Percentiles rank a stretch among this genome's conserved stretches.
Conservation (phyloP, 2,329 filamentous ascomycete genomes). For the Alternaria sp. region DNA sequence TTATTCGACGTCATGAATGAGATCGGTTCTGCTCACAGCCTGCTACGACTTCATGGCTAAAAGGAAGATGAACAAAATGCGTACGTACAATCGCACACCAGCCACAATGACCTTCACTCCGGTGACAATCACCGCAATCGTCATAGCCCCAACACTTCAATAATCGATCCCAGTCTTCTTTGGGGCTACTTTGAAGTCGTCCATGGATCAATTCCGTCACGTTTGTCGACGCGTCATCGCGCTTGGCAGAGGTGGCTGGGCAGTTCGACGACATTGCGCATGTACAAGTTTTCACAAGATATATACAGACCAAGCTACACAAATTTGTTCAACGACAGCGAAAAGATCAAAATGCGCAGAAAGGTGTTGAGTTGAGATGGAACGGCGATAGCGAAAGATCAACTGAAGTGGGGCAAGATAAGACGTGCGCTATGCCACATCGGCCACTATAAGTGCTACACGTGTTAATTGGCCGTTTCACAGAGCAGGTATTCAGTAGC, state of each 20-base stretch:
- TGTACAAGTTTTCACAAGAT: neutral
- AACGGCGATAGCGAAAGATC: neutral
- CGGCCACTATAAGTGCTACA: neutral
- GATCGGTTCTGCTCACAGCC: neutral
- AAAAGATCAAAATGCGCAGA: neutral
- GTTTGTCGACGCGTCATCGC: conserved; percentile 23
- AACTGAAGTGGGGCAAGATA: conserved; percentile 15
- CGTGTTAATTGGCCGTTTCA: neutral
- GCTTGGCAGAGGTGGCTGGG: conserved; percentile 13
- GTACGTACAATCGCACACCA: conserved; percentile 56
- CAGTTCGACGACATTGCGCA: conserved; percentile 26
- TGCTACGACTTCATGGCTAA: neutral
- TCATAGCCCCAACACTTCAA: conserved; percentile 46
- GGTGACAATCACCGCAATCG: conserved; percentile 50
- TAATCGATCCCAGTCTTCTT: conserved; percentile 43
- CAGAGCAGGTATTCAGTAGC: neutral
- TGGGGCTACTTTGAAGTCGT: conserved; percentile 38
- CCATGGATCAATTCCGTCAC: conserved; percentile 35
- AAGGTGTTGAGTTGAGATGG: conserved; percentile 1
- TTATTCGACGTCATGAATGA: neutral
- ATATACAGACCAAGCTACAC: neutral
- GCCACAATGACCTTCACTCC: conserved; percentile 50
- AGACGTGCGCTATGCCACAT: conserved; percentile 17
- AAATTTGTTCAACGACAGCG: neutral
- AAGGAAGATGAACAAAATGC: neutral